Base-by-base conservation (phyloP, 345 rosid genomes). In the Erodium maritimum region DNA sequence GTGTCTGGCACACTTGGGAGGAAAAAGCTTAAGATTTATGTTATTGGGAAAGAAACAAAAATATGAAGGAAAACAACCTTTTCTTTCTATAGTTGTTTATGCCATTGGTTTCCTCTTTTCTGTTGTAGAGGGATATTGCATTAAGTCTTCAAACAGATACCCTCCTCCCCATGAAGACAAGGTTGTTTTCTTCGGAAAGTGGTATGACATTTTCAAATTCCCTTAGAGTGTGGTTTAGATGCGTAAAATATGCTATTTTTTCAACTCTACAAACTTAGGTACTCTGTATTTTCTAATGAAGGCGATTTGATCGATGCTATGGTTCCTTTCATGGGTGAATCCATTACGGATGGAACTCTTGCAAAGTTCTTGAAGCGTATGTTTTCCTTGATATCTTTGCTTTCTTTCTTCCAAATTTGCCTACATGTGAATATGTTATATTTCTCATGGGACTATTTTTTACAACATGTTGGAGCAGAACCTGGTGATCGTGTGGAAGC, bases 311-410 rank as follows among this genome's bases (percentile, higher is more conserved):
- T 82, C 59, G 87, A 86, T 60, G 89, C 75, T 60, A 81, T 86
- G 71, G 96, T 89, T 25, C 95, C 96, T 54, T 81, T 79, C 71
- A 86, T 89, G 91, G 96, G 87, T 8, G 95, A 89, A 79, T 89
- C 96, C 21, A 86, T 89, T 21, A 66, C 87, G 20, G 96, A 89
- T 78, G 96, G 96, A 60, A 84, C 95, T 52, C 54, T 86, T 60
- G 91, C 86, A 17, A 73, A 54, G 52, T 75, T 88, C 73, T 77
- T 85, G 67, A 88, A 85, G 71, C 69, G 96, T 85, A 85, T 58
- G 90, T 67, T 63, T 52, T 61, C 17, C 24, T 21, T 20, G 17
- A 42, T 57, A 16, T 8, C 53, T 24, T 42, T 6, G 13, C 12
- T 48, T 68, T 22, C 60, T 5, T 19, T 21, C 34, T 5, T 37